Conservation (phyloP, 306 rosid genomes). For the Albizia julibrissin region DNA sequence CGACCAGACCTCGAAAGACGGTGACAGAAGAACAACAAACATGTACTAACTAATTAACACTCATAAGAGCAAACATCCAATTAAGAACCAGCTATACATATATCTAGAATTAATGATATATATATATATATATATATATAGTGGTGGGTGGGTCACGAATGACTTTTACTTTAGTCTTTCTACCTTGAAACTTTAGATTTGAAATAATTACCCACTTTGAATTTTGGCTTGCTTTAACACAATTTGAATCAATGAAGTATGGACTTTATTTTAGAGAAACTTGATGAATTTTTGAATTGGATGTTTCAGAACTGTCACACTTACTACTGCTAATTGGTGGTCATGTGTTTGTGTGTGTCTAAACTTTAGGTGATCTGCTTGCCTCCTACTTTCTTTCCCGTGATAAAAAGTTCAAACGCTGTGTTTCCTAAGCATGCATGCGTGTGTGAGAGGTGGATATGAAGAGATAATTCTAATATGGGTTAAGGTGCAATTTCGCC, state of each 20-base stretch:
- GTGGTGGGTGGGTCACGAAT: slow-evolving; percentile 37
- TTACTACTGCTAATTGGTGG: background rate
- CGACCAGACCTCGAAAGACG: slow-evolving; percentile 33
- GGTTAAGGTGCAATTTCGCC: too few relatives aligned
- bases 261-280: background rate
- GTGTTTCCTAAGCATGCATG: slow-evolving; percentile 43
- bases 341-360: background rate
- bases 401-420: slow-evolving; percentile 33
- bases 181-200: background rate
- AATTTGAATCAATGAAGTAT: background rate
- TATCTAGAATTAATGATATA: slow-evolving; percentile 15
- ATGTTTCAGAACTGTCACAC: slow-evolving; percentile 16
- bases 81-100: slow-evolving; percentile 18
- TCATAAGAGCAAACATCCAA: slow-evolving; percentile 28
- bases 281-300: background rate
- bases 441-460: background rate
- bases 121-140: background rate
- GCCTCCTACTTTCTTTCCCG: slow-evolving; percentile 35
- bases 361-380: slow-evolving; percentile 40
- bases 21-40: slow-evolving; percentile 36
- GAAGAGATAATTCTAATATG: background rate
- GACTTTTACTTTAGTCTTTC: background rate
- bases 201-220: slow-evolving; percentile 1
- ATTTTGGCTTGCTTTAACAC: slow-evolving; percentile 10
- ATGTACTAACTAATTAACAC: slow-evolving; percentile 1